Conservation (phyloP, 495 filamentous ascomycete genomes). For the Aspergillus coremiiformis region DNA sequence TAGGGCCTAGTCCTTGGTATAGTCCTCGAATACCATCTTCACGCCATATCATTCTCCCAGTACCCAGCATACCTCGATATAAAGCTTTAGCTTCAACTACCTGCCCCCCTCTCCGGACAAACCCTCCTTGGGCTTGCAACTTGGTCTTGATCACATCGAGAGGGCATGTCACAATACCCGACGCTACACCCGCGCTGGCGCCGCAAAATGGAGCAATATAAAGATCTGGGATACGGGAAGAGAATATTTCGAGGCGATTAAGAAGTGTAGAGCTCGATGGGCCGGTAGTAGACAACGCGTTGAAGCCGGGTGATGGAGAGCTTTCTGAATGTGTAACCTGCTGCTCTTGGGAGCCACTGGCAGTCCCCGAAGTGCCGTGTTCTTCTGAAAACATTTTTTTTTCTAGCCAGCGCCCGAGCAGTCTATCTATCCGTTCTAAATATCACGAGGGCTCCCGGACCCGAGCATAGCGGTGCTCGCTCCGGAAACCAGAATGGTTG, state of each 20-base stretch:
- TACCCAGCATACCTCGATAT: slow-evolving; percentile 83
- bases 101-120: slow-evolving; percentile 44
- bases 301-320: slow-evolving; percentile 15
- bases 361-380: slow-evolving; percentile 25
- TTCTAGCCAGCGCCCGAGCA: slow-evolving; percentile 33
- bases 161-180: slow-evolving; percentile 91
- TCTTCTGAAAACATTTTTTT: slow-evolving; percentile 37
- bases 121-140: slow-evolving; percentile 87
- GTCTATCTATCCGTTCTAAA: slow-evolving; percentile 34
- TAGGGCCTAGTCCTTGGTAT: slow-evolving; percentile 89
- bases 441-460: slow-evolving; percentile 40
- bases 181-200: slow-evolving; percentile 80
- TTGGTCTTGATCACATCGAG: slow-evolving; percentile 99
- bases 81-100: slow-evolving; percentile 43
- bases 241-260: slow-evolving; percentile 49
- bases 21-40: slow-evolving; percentile 86
- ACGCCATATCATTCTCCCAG: slow-evolving; percentile 71
- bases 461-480: slow-evolving; percentile 44
- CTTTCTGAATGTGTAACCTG: slow-evolving; percentile 18
- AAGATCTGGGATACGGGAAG: slow-evolving; percentile 42
- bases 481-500: slow-evolving; percentile 35
- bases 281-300: slow-evolving; percentile 14
- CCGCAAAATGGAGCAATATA: slow-evolving; percentile 66
- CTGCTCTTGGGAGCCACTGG: slow-evolving; percentile 26
- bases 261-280: slow-evolving; percentile 30